Base-by-base conservation (phyloP, 2,329 filamentous ascomycete species). In the Colletotrichum sp. region DNA sequence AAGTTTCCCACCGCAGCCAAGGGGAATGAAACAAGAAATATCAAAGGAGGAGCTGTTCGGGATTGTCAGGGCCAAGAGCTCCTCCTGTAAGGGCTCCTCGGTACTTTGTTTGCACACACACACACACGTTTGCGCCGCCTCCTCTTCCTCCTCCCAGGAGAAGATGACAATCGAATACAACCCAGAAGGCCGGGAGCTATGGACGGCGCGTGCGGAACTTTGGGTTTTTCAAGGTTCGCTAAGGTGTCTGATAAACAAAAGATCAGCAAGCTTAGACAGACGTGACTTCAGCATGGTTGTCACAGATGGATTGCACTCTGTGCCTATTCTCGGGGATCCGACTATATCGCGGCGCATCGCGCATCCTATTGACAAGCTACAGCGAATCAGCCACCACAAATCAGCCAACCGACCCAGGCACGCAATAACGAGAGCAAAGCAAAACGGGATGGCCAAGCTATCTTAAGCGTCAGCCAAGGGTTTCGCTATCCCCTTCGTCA, bases 291-390 rank as follows among this genome's bases (percentile, higher is more conserved):
- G 24, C 27, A 18, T n/a, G 33, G 13, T 38, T 66, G 70, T 73
- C 61, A 54, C 61, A 24, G 57, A 47, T 66, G 68, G 43, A 71
- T 66, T 71, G 68, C 55, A 58, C 67, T 63, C 34, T 62, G 43
- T 63, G 47, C 8, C 57, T 58, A 71, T 66, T 57, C 43, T 73
- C 68, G 71, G 68, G 66, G 68, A 63, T 62, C 33, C 31, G 8
- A n/a, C 21, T 62, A 63, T 51, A 67, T 66, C 57, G 12, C 54
- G 13, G 62, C 68, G 21, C 68, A 67, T 74, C 57, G 62, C 68
- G 21, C 68, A 67, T 74, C 57, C 34, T 74, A 64, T 72, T 51
- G 43, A 74, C 68, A 38, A 18, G 72, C 55, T 43, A 11, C 13
- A 18, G 43, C 27, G 47, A 27, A 51, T 43, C 66, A 69, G 58